These are phyloP conservation scores for Crassisporium funariophilum DNA, from an alignment of 768 basidiomycete species.

Conservation along the genomic window DNA sequence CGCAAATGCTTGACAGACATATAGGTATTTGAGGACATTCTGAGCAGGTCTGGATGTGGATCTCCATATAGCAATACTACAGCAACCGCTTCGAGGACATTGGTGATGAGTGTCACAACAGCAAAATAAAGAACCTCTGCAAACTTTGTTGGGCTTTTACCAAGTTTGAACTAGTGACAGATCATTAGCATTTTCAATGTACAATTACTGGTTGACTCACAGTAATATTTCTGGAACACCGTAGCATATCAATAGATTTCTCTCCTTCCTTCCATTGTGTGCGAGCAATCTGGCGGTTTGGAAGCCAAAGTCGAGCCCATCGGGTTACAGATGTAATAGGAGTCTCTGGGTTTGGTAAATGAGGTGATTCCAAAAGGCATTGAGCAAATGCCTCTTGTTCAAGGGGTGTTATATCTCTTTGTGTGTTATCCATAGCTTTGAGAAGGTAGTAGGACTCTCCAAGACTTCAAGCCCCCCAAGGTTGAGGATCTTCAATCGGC, in stretches of 20 bases:
- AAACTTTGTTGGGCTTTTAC: background rate
- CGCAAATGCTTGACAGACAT: background rate
- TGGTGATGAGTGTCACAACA: constrained; percentile 5
- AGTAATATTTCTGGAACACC: constrained; percentile 34
- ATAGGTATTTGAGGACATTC: background rate
- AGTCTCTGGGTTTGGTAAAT: constrained; percentile 2
- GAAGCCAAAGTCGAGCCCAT: constrained; percentile 36
- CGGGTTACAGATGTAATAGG: constrained; percentile 3
- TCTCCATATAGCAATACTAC: background rate
- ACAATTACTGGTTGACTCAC: constrained; percentile 18
- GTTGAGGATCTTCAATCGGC: constrained; percentile 3
- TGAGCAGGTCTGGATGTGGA: background rate
- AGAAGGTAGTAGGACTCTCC: constrained; percentile 19
- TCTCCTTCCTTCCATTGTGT: constrained; percentile 34
- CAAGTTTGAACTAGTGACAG: background rate
- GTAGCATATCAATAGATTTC: constrained; percentile 16
- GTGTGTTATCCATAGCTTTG: constrained; percentile 13
- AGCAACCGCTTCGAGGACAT: background rate
- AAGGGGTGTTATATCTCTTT: background rate
- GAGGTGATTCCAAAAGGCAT: background rate
- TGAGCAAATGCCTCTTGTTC: background rate
- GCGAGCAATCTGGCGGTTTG: constrained; percentile 38
- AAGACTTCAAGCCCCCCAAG: constrained; percentile 11
- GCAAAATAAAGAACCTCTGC: constrained; percentile 17
- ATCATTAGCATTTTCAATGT: background rate